Conservation (phyloP, 352 stramenopile genomes). For the Sclerospora graminicola region DNA sequence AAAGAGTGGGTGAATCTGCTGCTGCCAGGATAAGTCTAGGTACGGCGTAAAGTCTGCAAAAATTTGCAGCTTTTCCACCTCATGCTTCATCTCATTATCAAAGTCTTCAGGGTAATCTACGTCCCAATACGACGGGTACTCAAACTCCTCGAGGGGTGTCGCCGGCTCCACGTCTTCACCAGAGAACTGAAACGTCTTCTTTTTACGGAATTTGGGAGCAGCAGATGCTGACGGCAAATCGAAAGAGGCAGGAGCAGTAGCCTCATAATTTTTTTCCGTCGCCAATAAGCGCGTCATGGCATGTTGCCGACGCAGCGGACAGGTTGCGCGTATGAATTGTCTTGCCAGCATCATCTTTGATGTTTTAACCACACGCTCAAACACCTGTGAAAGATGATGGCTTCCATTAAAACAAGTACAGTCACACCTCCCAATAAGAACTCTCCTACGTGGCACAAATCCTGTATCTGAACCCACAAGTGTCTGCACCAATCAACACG, state of each 20-base stretch:
- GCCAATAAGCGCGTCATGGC: conserved; percentile 20
- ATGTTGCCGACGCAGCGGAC: conserved; percentile 10
- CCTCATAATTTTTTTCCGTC: conserved; percentile 3
- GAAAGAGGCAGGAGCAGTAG: neutral
- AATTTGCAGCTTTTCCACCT: conserved; percentile 78
- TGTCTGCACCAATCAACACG: too few relatives aligned
- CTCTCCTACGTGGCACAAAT: too few relatives aligned
- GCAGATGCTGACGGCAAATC: conserved; percentile 3
- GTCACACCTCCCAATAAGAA: too few relatives aligned
- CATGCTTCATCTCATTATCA: conserved; percentile 77
- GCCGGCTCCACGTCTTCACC: conserved; percentile 27
- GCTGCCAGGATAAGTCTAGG: conserved; percentile 69
- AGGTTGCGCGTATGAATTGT: conserved; percentile 19
- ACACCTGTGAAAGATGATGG: conserved; percentile 6
- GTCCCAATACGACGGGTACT: conserved; percentile 64
- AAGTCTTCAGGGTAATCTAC: conserved; percentile 64
- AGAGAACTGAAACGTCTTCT: conserved; percentile 62
- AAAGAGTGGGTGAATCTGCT: conserved; percentile 69
- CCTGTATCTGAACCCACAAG: too few relatives aligned
- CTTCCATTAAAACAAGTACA: too few relatives aligned
- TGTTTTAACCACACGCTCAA: conserved; percentile 11
- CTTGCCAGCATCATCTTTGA: conserved; percentile 17
- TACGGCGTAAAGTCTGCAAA: conserved; percentile 68
- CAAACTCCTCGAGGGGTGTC: conserved; percentile 50
- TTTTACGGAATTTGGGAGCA: conserved; percentile 30